A percentile compares a stretch with the other conserved stretches of the same genome.
Conservation (phyloP, 2,329 filamentous ascomycete genomes). For the Didymella pomorum region DNA sequence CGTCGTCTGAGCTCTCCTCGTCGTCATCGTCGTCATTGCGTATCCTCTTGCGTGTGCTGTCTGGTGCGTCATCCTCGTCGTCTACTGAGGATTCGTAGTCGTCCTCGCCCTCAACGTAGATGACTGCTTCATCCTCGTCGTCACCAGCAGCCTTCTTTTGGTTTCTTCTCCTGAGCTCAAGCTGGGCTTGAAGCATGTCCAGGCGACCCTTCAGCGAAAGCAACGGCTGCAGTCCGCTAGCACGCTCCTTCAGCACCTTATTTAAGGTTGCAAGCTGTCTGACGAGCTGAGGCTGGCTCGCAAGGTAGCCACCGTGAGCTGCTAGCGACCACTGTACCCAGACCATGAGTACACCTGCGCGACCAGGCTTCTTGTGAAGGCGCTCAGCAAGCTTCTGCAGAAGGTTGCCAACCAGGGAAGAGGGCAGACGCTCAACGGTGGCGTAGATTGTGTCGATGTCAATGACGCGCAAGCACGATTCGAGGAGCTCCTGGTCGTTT, state of each 20-base stretch:
- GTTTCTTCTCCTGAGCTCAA: conserved; percentile 78
- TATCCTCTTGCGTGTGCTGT: conserved; percentile 34
- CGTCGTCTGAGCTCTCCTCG: conserved; percentile 61
- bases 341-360: conserved; percentile 87
- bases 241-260: conserved; percentile 86
- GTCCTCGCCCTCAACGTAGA: conserved; percentile 87
- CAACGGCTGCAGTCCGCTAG: conserved; percentile 80
- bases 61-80: conserved; percentile 43
- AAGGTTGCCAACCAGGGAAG: conserved; percentile 78
- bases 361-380: conserved; percentile 84
- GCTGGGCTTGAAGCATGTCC: conserved; percentile 90
- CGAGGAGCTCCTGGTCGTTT: conserved; percentile 87
- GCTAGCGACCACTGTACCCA: conserved; percentile 98
- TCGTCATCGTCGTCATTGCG: conserved; percentile 39
- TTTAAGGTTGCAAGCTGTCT: conserved; percentile 80
- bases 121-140: conserved; percentile 73
- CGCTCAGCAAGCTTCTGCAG: conserved; percentile 86
- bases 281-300: conserved; percentile 83
- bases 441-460: conserved; percentile 80
- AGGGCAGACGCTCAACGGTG: conserved; percentile 91
- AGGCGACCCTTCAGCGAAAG: conserved; percentile 93
- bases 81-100: conserved; percentile 61
- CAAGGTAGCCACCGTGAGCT: conserved; percentile 88
- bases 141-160: conserved; percentile 65
- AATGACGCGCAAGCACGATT: conserved; percentile 85